Percentiles rank a stretch among this genome's conserved stretches.
Evolutionary conservation across 208 protist species (phyloP).

Genomic region (Herpetomonas muscarum): DNA sequence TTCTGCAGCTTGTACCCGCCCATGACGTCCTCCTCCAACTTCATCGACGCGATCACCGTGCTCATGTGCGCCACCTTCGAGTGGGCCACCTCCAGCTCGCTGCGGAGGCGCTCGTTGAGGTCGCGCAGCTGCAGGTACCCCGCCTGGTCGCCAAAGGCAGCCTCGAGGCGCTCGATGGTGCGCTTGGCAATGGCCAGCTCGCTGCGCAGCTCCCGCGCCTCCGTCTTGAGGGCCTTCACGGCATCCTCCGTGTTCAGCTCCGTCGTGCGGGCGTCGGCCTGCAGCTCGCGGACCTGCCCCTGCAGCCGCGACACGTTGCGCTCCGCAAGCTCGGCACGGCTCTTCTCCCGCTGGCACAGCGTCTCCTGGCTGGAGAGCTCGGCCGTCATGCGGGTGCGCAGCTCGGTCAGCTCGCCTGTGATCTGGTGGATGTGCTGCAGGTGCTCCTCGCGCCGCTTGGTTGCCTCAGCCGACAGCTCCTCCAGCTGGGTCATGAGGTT

Average conservation of each 20-base stretch:
- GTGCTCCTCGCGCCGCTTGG: slow-evolving; percentile 30
- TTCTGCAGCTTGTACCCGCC: slow-evolving; percentile 63
- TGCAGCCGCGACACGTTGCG: slow-evolving; percentile 45
- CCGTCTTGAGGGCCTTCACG: slow-evolving; percentile 43
- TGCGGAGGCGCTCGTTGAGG: slow-evolving; percentile 65
- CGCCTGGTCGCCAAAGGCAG: slow-evolving; percentile 59
- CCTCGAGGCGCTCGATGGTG: slow-evolving; percentile 84
- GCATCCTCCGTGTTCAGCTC: slow-evolving; percentile 26
- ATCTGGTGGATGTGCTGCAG: slow-evolving; percentile 32
- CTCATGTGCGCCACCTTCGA: slow-evolving; percentile 47
- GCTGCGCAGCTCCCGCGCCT: slow-evolving; percentile 45
- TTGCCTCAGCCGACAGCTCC: slow-evolving; percentile 39
- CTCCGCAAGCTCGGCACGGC: slow-evolving; percentile 51
- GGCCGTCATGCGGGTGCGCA: slow-evolving; percentile 25
- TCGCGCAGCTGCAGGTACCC: slow-evolving; percentile 71
- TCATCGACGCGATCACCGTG: slow-evolving; percentile 60
- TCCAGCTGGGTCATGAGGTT: slow-evolving; percentile 52
- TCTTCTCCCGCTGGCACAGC: slow-evolving; percentile 19
- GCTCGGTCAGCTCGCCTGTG: slow-evolving; percentile 32
- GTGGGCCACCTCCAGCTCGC: slow-evolving; percentile 48
- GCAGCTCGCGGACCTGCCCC: slow-evolving; percentile 30
- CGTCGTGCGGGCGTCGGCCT: slow-evolving; percentile 13
- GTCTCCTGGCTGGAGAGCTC: slow-evolving; percentile 28
- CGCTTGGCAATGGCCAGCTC: slow-evolving; percentile 75
- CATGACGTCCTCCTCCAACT: slow-evolving; percentile 73